A percentile compares a stretch with the other conserved stretches of the same genome.
These are phyloP conservation scores for Balakata baccata DNA, from an alignment of 345 rosid genomes.

Conservation along the genomic window DNA sequence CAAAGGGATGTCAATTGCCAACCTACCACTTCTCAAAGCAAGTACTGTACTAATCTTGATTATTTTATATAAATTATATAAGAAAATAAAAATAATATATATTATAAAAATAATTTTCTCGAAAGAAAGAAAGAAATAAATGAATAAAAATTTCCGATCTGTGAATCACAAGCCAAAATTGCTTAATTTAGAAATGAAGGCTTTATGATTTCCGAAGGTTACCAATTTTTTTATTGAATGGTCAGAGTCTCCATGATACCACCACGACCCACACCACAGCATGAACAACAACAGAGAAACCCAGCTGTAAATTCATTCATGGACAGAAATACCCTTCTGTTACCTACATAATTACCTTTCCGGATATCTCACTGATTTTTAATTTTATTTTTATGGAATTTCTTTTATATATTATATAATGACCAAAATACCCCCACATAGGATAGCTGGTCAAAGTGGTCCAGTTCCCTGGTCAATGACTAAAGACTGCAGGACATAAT, in stretches of 20 bases:
- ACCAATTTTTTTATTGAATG: conserved; percentile 18
- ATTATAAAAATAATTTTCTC: neutral
- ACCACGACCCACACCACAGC: conserved; percentile 25
- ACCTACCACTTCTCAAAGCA: conserved; percentile 22
- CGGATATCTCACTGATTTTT: neutral
- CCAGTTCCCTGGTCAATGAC: conserved; percentile 32
- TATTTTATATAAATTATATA: neutral
- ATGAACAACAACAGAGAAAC: conserved; percentile 16
- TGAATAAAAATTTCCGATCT: neutral
- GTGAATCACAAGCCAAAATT: conserved; percentile 6
- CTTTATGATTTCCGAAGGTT: conserved; percentile 29
- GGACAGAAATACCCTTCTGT: conserved; percentile 22
- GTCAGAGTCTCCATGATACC: conserved; percentile 27
- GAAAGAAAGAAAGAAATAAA: neutral
- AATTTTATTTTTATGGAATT: neutral
- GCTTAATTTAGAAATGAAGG: conserved; percentile 20
- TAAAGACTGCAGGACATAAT: conserved; percentile 15
- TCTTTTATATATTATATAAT: no score
- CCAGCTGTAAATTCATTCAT: conserved; percentile 18
- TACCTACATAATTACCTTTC: neutral
- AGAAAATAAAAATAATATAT: neutral
- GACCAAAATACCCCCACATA: conserved; percentile 10
- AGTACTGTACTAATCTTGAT: neutral
- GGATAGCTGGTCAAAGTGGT: conserved; percentile 34
- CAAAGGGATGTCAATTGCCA: conserved; percentile 14